Evolutionary conservation across 495 filamentous ascomycete genomes (phyloP).

Genomic region (Penicillium canariense): DNA sequence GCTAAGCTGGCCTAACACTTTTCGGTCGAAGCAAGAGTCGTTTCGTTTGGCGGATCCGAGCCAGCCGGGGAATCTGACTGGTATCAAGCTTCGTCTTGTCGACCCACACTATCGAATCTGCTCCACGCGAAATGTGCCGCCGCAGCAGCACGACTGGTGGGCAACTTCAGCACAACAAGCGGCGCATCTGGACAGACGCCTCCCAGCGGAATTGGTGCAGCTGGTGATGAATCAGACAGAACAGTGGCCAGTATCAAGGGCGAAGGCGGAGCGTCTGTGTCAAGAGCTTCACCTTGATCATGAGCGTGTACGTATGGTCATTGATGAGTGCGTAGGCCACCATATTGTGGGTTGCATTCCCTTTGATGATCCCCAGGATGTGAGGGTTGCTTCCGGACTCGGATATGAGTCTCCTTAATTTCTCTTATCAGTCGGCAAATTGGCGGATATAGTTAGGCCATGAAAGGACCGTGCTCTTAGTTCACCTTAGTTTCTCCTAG

Average conservation of each 20-base stretch:
- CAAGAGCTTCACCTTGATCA: not conserved
- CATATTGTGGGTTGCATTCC: not conserved
- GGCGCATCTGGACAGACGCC: not conserved
- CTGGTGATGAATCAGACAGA: not conserved
- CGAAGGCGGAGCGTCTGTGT: not conserved
- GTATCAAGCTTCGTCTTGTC: too few species aligned
- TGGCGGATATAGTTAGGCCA: too few species aligned
- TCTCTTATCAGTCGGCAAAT: not conserved
- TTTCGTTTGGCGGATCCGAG: too few species aligned
- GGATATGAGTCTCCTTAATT: not conserved
- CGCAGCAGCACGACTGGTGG: slow-evolving; percentile 19
- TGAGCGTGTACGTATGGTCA: not conserved
- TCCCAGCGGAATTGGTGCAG: not conserved
- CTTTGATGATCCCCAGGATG: not conserved
- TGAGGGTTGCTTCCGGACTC: not conserved
- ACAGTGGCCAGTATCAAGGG: not conserved
- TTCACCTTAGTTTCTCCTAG: too few species aligned
- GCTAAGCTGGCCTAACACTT: not conserved
- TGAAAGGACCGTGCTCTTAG: too few species aligned
- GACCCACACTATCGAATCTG: slow-evolving; percentile 18
- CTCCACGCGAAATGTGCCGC: slow-evolving; percentile 15
- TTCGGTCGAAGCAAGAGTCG: not conserved
- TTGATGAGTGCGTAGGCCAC: not conserved
- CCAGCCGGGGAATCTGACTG: too few species aligned
- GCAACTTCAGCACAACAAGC: not conserved